These are phyloP conservation scores for Phytophthora pistaciae DNA, from an alignment of 352 stramenopile species.

Conservation along the genomic window DNA sequence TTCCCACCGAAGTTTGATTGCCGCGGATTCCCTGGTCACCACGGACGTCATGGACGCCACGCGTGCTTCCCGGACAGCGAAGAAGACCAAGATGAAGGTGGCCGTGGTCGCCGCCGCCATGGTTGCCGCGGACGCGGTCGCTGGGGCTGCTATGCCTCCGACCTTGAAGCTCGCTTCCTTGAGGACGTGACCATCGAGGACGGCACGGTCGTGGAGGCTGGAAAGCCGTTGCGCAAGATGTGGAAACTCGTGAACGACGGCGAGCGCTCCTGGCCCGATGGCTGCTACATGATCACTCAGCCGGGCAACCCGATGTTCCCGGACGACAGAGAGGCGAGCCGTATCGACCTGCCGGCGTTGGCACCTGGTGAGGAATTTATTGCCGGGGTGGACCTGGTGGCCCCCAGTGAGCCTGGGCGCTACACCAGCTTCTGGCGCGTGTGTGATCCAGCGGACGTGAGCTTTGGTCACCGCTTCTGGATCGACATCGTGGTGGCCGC, in stretches of 20 bases:
- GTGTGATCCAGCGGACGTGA: conserved; percentile 59
- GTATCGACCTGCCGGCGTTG: conserved; percentile 47
- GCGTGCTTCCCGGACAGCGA: conserved; percentile 13
- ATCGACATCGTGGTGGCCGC: conserved; percentile 73
- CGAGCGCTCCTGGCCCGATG: conserved; percentile 54
- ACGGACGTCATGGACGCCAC: conserved; percentile 13
- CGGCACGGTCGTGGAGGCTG: conserved; percentile 66
- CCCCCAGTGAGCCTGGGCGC: conserved; percentile 51
- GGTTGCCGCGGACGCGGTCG: conserved; percentile 18
- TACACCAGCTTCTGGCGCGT: conserved; percentile 90
- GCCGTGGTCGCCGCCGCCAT: conserved; percentile 4
- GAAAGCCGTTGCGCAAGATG: conserved; percentile 65
- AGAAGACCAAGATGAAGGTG: conserved; percentile 7
- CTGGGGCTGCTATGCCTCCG: conserved; percentile 17
- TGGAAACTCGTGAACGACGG: conserved; percentile 85
- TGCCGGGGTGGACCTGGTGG: conserved; percentile 41
- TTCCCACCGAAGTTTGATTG: conserved; percentile 11
- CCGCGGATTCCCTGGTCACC: conserved; percentile 16
- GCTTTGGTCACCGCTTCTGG: conserved; percentile 90
- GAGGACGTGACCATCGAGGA: conserved; percentile 85
- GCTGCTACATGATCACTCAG: conserved; percentile 56
- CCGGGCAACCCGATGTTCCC: conserved; percentile 43
- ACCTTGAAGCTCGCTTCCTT: conserved; percentile 65
- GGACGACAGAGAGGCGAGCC: conserved; percentile 32
- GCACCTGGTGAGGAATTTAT: conserved; percentile 42